A percentile compares a stretch with the other conserved stretches of the same genome.
Conservation (phyloP, 2,329 filamentous ascomycete species). For the Lasiodiplodia hormozganensis region DNA sequence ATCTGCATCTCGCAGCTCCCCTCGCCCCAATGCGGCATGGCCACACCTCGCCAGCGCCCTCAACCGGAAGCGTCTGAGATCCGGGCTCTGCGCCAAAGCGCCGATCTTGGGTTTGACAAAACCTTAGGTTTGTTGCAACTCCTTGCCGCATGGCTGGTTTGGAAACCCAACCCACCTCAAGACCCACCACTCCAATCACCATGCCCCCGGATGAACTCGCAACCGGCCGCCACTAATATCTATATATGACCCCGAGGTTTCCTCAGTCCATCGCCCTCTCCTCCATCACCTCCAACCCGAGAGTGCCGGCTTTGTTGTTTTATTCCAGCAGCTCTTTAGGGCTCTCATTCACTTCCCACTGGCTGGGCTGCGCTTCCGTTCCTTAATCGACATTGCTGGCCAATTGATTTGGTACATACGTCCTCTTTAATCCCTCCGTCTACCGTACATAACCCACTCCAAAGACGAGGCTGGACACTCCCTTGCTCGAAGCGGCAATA, state of each 20-base stretch:
- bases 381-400: conserved; percentile 55
- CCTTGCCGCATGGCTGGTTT: conserved; percentile 46
- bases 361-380: conserved; percentile 62
- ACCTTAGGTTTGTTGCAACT: conserved; percentile 29
- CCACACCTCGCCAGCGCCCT: conserved; percentile 17
- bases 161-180: conserved; percentile 51
- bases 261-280: conserved; percentile 4
- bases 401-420: conserved; percentile 43
- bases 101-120: conserved; percentile 30
- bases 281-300: conserved; percentile 43
- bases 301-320: conserved; percentile 45
- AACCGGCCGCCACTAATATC: conserved; percentile 26
- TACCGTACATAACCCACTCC: conserved; percentile 38
- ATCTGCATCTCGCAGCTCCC: conserved; percentile 22
- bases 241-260: conserved; percentile 25
- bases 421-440: conserved; percentile 48
- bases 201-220: conserved; percentile 34
- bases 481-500: conserved; percentile 22
- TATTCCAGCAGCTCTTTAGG: conserved; percentile 49
- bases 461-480: conserved; percentile 22
- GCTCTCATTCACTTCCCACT: conserved; percentile 60
- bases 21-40: conserved; percentile 12
- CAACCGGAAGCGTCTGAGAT: conserved; percentile 26
- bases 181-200: conserved; percentile 49
- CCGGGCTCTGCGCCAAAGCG: conserved; percentile 14